Evolutionary conservation across 2,329 filamentous ascomycete species (phyloP).

Genomic region (Fusarium zealandicum): DNA sequence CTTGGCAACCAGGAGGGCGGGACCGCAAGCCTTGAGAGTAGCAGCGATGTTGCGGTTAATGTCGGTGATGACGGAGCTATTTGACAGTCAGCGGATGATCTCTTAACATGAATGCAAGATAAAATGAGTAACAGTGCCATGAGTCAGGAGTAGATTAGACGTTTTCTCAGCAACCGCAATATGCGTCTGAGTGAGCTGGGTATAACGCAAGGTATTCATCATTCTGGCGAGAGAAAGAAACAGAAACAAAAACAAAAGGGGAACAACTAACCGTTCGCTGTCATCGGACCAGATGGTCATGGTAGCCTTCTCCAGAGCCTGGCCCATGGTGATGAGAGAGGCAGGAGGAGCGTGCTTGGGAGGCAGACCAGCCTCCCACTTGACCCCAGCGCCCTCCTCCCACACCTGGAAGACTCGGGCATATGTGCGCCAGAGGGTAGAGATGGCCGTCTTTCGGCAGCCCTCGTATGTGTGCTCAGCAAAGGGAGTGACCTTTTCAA

Average conservation of each 20-base stretch:
- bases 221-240: slow-evolving; percentile 54
- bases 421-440: slow-evolving; percentile 92
- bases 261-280: slow-evolving; percentile 81
- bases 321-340: slow-evolving; percentile 84
- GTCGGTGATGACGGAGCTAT: slow-evolving; percentile 86
- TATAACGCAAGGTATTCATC: slow-evolving; percentile 93
- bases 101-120: slow-evolving; percentile 29
- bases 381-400: slow-evolving; percentile 75
- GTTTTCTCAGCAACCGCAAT: slow-evolving; percentile 89
- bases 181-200: slow-evolving; percentile 99
- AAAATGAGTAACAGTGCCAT: slow-evolving; percentile 38
- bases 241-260: slow-evolving; percentile 26
- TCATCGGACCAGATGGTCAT: slow-evolving; percentile 88
- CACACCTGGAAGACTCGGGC: slow-evolving; percentile 88
- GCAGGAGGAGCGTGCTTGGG: slow-evolving; percentile 79
- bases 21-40: slow-evolving; percentile 89
- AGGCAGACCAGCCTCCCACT: slow-evolving; percentile 90
- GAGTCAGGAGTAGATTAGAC: slow-evolving; percentile 52
- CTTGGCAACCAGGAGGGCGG: slow-evolving; percentile 78
- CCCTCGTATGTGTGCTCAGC: slow-evolving; percentile 92
- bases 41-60: slow-evolving; percentile 94
- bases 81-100: slow-evolving; percentile 51
- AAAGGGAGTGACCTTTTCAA: slow-evolving; percentile 81
- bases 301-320: slow-evolving; percentile 84
- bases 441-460: slow-evolving; percentile 88